Base-by-base conservation (phyloP, 2,329 filamentous ascomycete genomes). In the Acarospora socialis region DNA sequence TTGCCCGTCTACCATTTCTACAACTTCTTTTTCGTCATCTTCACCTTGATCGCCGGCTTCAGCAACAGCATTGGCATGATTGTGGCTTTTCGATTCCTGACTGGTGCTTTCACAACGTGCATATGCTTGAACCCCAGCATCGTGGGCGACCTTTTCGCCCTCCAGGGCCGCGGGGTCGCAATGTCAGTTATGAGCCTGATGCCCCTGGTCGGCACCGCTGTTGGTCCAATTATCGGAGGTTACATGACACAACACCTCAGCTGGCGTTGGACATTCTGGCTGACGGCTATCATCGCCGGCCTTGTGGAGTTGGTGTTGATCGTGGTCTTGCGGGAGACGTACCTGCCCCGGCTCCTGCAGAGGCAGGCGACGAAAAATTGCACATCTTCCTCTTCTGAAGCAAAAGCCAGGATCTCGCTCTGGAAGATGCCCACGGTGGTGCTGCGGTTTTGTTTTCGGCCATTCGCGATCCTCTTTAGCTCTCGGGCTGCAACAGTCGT, bases 261-360 rank as follows among this genome's bases (percentile, higher is more conserved):
- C 15, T 53, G 49, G 47, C 35, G 41, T 16, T 47, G 42, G 26
- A 45, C 51, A 3, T 53, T 53, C 37, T 53, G 49, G 50, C 47
- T 54, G 22, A 35, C 54, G 4, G 37, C 43, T 5, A 44, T 52
- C 15, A 16, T 46, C 5, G 42, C 46, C 3, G 48, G 39, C 7
- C 22, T 33, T 5, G n/a, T n/a, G n/a, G n/a, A n/a, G n/a, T n/a
- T n/a, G n/a, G n/a, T n/a, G n/a, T n/a, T n/a, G n/a, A n/a, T n/a
- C n/a, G n/a, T n/a, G n/a, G n/a, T 48, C 13, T 33, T 54, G 6
- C 35, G 41, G 15, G 52, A 54, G 33, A 53, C 50, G 2, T 54
- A 46, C 35, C 45, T 41, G 2, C 51, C 52, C 2, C 39, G 35
- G 12, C 37, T 53, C 10, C 45, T 54, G 3, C 37, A 41, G 9